phyloP scores from a whole-genome alignment of 768 basidiomycete genomes.

The Xanthoconium purpureum region DNA sequence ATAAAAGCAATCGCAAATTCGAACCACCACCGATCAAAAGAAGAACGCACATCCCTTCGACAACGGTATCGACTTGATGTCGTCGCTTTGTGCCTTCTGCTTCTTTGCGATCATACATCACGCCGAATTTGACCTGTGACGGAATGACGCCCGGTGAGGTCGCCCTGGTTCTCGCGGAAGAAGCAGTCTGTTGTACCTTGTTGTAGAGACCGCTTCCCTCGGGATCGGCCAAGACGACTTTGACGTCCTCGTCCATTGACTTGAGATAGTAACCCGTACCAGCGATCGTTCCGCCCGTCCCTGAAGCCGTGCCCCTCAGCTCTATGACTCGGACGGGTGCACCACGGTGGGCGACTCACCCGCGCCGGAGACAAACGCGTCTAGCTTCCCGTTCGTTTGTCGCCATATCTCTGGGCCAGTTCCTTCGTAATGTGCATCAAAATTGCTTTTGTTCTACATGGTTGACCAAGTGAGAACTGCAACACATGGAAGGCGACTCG shows the following conservation, averaged over 20 bases:
- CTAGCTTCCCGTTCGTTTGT: constrained; percentile 78
- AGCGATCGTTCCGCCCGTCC: constrained; percentile 95
- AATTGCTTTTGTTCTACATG: constrained; percentile 76
- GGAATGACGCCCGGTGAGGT: neutral
- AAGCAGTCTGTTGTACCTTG: constrained; percentile 49
- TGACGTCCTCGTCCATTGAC: constrained; percentile 59
- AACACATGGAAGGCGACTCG: neutral
- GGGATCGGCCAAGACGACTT: constrained; percentile 83
- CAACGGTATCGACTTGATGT: constrained; percentile 96
- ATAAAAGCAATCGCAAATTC: neutral
- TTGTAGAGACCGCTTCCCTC: constrained; percentile 95
- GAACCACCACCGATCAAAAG: neutral
- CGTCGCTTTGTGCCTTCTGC: constrained; percentile 90
- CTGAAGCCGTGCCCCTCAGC: constrained; percentile 34
- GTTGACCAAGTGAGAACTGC: neutral
- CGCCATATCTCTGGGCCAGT: constrained; percentile 96
- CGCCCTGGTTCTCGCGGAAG: neutral
- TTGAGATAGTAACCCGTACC: constrained; percentile 82
- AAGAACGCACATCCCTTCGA: too few species aligned
- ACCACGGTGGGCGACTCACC: constrained; percentile 40
- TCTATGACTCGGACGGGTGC: neutral
- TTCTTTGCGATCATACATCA: constrained; percentile 93
- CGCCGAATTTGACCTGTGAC: constrained; percentile 76
- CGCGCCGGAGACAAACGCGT: constrained; percentile 89
- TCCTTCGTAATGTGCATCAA: constrained; percentile 80